phyloP scores from a whole-genome alignment of 164 flowering plant species.

The Magnolia sinica region DNA sequence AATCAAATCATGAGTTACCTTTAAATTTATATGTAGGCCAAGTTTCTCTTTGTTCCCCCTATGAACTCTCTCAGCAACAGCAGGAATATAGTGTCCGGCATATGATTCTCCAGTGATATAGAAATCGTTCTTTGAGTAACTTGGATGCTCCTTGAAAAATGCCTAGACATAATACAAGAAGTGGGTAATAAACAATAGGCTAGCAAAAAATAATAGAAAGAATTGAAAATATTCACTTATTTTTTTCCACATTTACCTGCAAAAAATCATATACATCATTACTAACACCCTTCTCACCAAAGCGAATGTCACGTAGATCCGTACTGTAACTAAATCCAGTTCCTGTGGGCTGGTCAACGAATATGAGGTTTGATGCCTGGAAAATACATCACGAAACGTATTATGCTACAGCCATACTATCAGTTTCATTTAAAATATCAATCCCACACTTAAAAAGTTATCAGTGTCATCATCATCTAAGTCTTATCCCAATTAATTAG shows the following conservation, averaged over 20 bases:
- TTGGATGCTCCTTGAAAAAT: slow-evolving; percentile 69
- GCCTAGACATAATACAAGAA: slow-evolving; percentile 33
- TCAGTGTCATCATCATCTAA: not conserved
- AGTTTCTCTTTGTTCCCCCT: slow-evolving; percentile 65
- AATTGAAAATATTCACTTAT: not conserved
- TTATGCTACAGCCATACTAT: too few relatives aligned
- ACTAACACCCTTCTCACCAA: slow-evolving; percentile 33
- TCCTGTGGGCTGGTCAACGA: slow-evolving; percentile 44
- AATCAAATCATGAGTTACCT: slow-evolving; percentile 28
- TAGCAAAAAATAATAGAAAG: not conserved
- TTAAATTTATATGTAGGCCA: slow-evolving; percentile 60
- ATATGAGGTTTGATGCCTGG: slow-evolving; percentile 40
- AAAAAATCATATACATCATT: slow-evolving; percentile 40
- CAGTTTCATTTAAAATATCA: too few relatives aligned
- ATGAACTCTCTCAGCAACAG: slow-evolving; percentile 71
- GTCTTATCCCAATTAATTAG: not conserved
- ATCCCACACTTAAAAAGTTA: too few relatives aligned
- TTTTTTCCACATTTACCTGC: slow-evolving; percentile 22
- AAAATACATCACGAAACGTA: not conserved
- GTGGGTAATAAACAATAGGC: not conserved
- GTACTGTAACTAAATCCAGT: slow-evolving; percentile 46
- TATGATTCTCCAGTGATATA: slow-evolving; percentile 82
- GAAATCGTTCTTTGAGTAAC: slow-evolving; percentile 53
- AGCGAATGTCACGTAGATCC: slow-evolving; percentile 30
- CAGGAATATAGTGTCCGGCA: slow-evolving; percentile 86